Evolutionary conservation across 2,329 filamentous ascomycete genomes (phyloP).

Genomic region (Talaromyces sp.): DNA sequence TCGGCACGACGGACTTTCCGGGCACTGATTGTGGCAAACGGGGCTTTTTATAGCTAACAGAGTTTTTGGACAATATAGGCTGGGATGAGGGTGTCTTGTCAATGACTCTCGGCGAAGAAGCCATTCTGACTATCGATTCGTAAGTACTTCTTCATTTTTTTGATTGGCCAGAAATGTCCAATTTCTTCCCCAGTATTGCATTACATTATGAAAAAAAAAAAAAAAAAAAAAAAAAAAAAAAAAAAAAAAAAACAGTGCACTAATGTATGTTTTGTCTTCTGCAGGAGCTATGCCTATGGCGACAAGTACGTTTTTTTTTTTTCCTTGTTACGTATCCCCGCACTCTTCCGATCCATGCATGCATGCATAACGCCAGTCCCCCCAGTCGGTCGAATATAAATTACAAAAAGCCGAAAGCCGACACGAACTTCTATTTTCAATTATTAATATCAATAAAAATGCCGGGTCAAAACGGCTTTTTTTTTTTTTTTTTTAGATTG

Average conservation of each 20-base stretch:
- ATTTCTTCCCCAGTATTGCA: not conserved
- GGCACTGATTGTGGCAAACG: not conserved
- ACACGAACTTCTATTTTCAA: not conserved
- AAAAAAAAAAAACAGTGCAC: not conserved
- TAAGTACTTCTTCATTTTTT: constrained; percentile 38
- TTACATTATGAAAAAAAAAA: not conserved
- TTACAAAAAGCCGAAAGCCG: not conserved
- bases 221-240: not conserved
- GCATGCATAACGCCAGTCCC: not conserved
- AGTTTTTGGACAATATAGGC: constrained; percentile 42
- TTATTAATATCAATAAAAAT: not conserved
- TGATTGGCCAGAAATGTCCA: not conserved
- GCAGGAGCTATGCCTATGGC: constrained; percentile 33
- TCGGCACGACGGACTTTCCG: not conserved
- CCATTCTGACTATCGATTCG: constrained; percentile 74
- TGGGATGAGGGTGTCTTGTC: constrained; percentile 80
- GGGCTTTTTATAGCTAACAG: not conserved
- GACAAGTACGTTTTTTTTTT: constrained; percentile 26
- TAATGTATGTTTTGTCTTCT: not conserved
- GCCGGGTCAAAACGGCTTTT: not conserved
- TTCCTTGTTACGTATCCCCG: not conserved
- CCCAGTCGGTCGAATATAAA: not conserved
- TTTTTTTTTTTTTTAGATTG: not conserved
- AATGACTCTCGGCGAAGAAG: constrained; percentile 90
- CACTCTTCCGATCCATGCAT: constrained; percentile 1